These are phyloP conservation scores for Ophiostoma populinum DNA, from an alignment of 2,329 filamentous ascomycete species.

Conservation along the genomic window DNA sequence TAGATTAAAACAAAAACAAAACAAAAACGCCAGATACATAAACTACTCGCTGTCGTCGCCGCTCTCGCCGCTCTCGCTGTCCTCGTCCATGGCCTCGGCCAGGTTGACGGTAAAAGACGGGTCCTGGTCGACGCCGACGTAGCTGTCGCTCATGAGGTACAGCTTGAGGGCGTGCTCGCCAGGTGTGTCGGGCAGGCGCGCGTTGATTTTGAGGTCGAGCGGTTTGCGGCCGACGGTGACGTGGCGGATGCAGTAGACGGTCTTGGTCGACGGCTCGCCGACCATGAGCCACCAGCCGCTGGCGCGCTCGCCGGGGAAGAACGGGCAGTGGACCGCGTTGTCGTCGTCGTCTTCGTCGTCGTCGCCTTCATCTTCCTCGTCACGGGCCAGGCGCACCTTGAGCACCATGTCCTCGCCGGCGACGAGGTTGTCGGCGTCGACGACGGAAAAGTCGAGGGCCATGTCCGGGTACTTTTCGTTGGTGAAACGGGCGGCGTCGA, in stretches of 20 bases:
- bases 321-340: slow-evolving; percentile 78
- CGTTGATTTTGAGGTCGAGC: slow-evolving; percentile 68
- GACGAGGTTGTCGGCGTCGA: slow-evolving; percentile 63
- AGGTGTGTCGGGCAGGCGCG: slow-evolving; percentile 57
- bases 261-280: slow-evolving; percentile 79
- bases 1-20: too few species aligned
- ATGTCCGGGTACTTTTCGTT: slow-evolving; percentile 94
- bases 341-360: slow-evolving; percentile 31
- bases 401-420: slow-evolving; percentile 71
- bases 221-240: slow-evolving; percentile 62
- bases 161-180: slow-evolving; percentile 80
- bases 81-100: slow-evolving; percentile 88
- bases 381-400: slow-evolving; percentile 69
- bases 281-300: slow-evolving; percentile 99
- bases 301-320: slow-evolving; percentile 81
- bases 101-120: slow-evolving; percentile 72
- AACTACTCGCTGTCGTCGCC: slow-evolving; percentile 30
- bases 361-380: slow-evolving; percentile 55
- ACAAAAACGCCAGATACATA: too few species aligned
- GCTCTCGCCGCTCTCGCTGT: slow-evolving; percentile 72
- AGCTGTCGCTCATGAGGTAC: slow-evolving; percentile 93
- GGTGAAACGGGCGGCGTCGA: slow-evolving; percentile 82
- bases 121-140: slow-evolving; percentile 92
- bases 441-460: slow-evolving; percentile 73
- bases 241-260: slow-evolving; percentile 80